Evolutionary conservation across 108 stramenopile genomes (phyloP).

Genomic region (Stephanodiscus minutulus): DNA sequence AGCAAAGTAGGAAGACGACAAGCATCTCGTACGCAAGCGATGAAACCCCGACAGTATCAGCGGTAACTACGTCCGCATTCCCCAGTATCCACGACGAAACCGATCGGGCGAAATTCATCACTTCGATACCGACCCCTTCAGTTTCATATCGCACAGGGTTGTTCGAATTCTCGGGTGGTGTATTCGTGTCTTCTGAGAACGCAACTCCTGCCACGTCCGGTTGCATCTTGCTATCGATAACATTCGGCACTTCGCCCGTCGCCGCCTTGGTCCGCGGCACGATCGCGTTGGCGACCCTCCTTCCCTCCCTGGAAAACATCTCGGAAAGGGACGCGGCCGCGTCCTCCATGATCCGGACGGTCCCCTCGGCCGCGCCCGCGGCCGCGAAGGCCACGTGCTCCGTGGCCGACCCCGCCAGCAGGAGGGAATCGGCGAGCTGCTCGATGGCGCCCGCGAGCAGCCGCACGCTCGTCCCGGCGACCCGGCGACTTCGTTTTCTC

Average conservation of each 20-base stretch:
- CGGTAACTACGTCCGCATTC: slow-evolving; percentile 19
- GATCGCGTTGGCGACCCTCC: not conserved
- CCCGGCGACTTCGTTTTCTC: slow-evolving; percentile 18
- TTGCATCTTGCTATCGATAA: not conserved
- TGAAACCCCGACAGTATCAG: slow-evolving; percentile 36
- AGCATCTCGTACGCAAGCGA: slow-evolving; percentile 34
- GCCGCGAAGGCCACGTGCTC: slow-evolving; percentile 49
- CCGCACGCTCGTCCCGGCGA: slow-evolving; percentile 43
- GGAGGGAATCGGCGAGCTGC: slow-evolving; percentile 46
- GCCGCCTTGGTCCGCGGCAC: not conserved
- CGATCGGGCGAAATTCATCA: not conserved
- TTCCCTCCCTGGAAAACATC: slow-evolving; percentile 35
- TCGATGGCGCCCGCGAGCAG: slow-evolving; percentile 50
- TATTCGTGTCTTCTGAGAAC: not conserved
- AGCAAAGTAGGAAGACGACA: slow-evolving; percentile 33
- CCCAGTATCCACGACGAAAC: slow-evolving; percentile 8
- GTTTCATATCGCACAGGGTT: not conserved
- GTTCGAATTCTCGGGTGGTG: not conserved
- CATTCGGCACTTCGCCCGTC: not conserved
- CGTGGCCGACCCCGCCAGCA: slow-evolving; percentile 51
- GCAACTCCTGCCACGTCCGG: not conserved
- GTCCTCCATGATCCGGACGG: slow-evolving; percentile 45
- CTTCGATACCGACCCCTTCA: not conserved
- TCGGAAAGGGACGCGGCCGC: slow-evolving; percentile 36
- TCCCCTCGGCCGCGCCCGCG: slow-evolving; percentile 49